Evolutionary conservation across 352 stramenopile genomes (phyloP), one percentile per base, ranked within the genome.

Genomic region (Globisporangium spinosum): DNA sequence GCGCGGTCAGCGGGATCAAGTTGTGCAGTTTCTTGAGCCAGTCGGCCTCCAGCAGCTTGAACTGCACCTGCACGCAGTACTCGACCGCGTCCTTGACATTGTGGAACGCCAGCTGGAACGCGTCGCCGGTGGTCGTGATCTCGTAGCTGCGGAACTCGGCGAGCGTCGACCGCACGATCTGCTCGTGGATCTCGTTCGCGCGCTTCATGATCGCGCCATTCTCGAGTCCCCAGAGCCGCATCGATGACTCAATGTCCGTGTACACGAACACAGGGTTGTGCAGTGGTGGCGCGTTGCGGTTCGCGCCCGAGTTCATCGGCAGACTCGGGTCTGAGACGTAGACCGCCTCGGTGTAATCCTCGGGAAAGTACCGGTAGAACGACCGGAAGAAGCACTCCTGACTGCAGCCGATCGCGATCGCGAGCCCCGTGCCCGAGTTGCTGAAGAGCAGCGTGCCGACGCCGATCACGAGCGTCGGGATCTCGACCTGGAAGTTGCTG

Each of bases 171-270:
- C 77, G 71, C 20, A 88, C 72, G 56, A 89, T 67, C 34, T 82
- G 78, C 20, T 90, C 80, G 58, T 90, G 82, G 23, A 86, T 65
- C 38, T 87, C 75, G 38, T 85, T 79, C 13, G 82, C 82, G 17
- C 65, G 74, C 43, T 70, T 54, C 77, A 90, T 89, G 40, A 82
- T 68, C 3, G 60, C 40, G 2, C 70, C 74, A 25, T 85, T 70
- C 17, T 77, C 59, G 22, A 82, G 49, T 0, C 65, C 49, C 82
- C 82, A 89, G 5, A 89, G 68, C 58, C 72, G 65, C 12, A 70
- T 89, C 23, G 82, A 90, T 17, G 78, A 76, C 64, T 90, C 80
- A 58, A 87, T 87, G 68, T 90, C 82, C 17, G 82, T 90, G 78
- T 83, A 86, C 27, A 90, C 78, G 51, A 90, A 89, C 38, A 90